phyloP scores from a whole-genome alignment of 2,329 filamentous ascomycete species.

The Penicillium capsulatum region DNA sequence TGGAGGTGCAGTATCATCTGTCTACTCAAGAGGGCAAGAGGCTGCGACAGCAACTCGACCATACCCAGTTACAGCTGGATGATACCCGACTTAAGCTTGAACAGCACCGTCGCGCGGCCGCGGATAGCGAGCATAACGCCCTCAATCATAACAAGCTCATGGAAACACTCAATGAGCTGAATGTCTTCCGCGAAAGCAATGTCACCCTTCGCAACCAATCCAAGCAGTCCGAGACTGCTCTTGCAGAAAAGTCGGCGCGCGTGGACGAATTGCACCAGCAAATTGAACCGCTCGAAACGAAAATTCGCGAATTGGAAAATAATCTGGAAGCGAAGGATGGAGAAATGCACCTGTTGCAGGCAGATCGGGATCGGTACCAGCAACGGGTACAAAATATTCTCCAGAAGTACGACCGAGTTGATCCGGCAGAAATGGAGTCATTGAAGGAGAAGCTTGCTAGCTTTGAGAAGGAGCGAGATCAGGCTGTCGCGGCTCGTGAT shows the following conservation, averaged over 20 bases:
- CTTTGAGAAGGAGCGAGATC: slow-evolving; percentile 63
- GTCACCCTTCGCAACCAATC: slow-evolving; percentile 84
- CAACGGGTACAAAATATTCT: slow-evolving; percentile 94
- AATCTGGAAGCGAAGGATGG: slow-evolving; percentile 76
- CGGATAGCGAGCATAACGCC: slow-evolving; percentile 67
- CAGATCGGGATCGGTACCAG: slow-evolving; percentile 91
- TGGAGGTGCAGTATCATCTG: slow-evolving; percentile 92
- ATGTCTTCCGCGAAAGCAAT: slow-evolving; percentile 92
- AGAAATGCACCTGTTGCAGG: slow-evolving; percentile 81
- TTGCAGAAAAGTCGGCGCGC: slow-evolving; percentile 69
- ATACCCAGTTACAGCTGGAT: slow-evolving; percentile 81
- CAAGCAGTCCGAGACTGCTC: slow-evolving; percentile 69
- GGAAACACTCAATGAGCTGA: slow-evolving; percentile 92
- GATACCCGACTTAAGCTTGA: slow-evolving; percentile 84
- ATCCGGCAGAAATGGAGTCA: slow-evolving; percentile 86
- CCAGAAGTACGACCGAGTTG: slow-evolving; percentile 90
- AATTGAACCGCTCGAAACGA: slow-evolving; percentile 76
- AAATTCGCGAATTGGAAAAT: slow-evolving; percentile 76
- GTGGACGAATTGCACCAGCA: slow-evolving; percentile 69
- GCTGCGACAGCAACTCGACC: slow-evolving; percentile 83
- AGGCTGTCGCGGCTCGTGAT: slow-evolving; percentile 57
- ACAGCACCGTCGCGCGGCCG: slow-evolving; percentile 74
- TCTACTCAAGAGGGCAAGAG: slow-evolving; percentile 84
- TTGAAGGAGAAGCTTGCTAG: slow-evolving; percentile 72
- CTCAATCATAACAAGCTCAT: slow-evolving; percentile 85